These are phyloP conservation scores for Diplodia mutila DNA, from an alignment of 2,329 filamentous ascomycete species.

Conservation along the genomic window DNA sequence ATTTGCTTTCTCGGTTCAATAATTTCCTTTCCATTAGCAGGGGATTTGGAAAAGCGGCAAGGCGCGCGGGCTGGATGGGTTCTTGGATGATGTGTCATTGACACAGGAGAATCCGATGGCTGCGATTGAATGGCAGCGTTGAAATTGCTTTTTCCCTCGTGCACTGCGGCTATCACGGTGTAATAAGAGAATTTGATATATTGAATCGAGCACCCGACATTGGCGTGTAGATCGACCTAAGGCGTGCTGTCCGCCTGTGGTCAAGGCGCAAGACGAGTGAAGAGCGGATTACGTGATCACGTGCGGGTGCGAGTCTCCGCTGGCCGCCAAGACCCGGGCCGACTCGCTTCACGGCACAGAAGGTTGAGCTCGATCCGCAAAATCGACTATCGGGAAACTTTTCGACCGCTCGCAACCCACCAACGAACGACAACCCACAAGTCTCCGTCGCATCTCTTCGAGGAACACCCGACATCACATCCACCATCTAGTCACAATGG, in stretches of 20 bases:
- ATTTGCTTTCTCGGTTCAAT: slow-evolving; percentile 8
- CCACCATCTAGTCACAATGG: slow-evolving; percentile 45
- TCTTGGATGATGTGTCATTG: slow-evolving; percentile 6
- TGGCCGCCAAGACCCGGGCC: slow-evolving; percentile 8
- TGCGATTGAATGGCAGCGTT: slow-evolving; percentile 5
- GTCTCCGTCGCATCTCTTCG: slow-evolving; percentile 40
- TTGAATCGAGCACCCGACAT: neutral
- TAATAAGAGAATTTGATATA: neutral
- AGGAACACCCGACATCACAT: slow-evolving; percentile 48
- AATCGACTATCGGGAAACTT: slow-evolving; percentile 24
- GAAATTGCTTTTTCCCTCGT: slow-evolving; percentile 4
- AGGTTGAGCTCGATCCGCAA: slow-evolving; percentile 13
- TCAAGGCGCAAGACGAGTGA: neutral
- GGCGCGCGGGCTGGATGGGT: slow-evolving; percentile 1
- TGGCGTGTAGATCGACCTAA: neutral
- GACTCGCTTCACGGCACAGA: slow-evolving; percentile 25
- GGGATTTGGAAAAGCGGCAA: slow-evolving; percentile 21
- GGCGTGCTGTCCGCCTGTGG: neutral
- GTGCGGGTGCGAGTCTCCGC: neutral
- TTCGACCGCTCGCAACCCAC: slow-evolving; percentile 13
- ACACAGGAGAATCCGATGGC: slow-evolving; percentile 13
- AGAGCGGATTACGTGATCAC: neutral
- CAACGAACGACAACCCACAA: slow-evolving; percentile 20
- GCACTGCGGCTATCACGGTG: neutral
- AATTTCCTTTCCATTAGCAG: slow-evolving; percentile 12